These are phyloP conservation scores for Rhypophila decipiens DNA, from an alignment of 495 filamentous ascomycete species.

Conservation along the genomic window DNA sequence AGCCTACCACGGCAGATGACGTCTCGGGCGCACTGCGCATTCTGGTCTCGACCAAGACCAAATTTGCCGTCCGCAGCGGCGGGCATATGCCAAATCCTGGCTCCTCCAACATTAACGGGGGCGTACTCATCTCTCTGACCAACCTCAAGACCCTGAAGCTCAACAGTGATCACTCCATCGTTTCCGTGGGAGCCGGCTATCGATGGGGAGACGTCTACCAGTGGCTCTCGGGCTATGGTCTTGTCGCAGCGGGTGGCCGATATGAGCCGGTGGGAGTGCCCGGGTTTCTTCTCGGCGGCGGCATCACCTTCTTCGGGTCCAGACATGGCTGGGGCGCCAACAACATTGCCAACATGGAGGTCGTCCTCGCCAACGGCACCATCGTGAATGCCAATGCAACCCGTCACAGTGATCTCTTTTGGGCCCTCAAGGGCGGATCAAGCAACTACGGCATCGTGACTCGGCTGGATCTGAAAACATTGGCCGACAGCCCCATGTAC, in stretches of 20 bases:
- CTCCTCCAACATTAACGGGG: background rate
- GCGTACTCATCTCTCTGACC: background rate
- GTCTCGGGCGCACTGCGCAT: background rate
- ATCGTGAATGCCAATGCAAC: conserved; percentile 43
- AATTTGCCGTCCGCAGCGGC: conserved; percentile 1
- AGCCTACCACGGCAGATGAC: background rate
- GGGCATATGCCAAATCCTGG: background rate
- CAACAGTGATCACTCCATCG: background rate
- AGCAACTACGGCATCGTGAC: conserved; percentile 49
- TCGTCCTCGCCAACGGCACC: conserved; percentile 50
- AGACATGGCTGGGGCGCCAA: conserved; percentile 52
- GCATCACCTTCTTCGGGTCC: conserved; percentile 42
- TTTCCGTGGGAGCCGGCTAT: background rate
- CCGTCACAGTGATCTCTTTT: conserved; percentile 32
- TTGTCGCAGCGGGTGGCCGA: background rate
- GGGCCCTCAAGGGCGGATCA: conserved; percentile 39
- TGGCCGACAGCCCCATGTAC: conserved; percentile 43
- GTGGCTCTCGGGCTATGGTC: background rate
- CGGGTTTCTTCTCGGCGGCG: conserved; percentile 36
- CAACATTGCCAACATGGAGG: conserved; percentile 46
- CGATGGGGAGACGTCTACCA: background rate
- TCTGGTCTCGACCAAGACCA: background rate
- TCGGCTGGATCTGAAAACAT: conserved; percentile 38
- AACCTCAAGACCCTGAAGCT: background rate
- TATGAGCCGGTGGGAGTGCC: background rate